Evolutionary conservation across 768 basidiomycete genomes (phyloP), one percentile per base, ranked within the genome.

Genomic region (Udeniomyces megalosporus): DNA sequence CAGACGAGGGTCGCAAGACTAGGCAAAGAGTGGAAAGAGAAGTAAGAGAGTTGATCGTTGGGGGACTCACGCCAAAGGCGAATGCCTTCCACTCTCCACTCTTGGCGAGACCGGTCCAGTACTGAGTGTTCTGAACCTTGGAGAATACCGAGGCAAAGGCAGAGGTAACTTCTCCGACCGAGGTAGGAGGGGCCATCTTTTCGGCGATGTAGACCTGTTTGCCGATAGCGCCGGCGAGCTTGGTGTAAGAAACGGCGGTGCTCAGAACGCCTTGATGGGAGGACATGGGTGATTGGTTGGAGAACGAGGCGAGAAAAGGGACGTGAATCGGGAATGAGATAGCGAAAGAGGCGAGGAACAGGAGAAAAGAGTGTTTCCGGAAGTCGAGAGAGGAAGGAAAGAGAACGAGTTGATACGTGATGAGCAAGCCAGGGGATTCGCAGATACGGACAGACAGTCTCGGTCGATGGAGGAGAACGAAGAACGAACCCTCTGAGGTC

Each of bases 181-280:
- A 78, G 17, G 76, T 78, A 15, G 88, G 89, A 12, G 86, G 87
- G 59, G 79, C 78, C 59, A 86, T 74, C 59, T 75, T 75, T 74
- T 88, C 86, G 44, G 79, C 78, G 58, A 80, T 69, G 74, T 88
- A 88, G 57, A 88, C 77, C 65, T 85, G 83, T 75, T 86, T 86
- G 57, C 80, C 69, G 53, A 93, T 68, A 70, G 90, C 88, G 57
- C 83, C 81, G 22, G 81, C 77, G 52, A 92, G 86, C 58, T 83
- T 71, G 31, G 58, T 42, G 51, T 65, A 45, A 52, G 52, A 72
- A 26, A 71, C 66, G 66, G 73, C 14, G 48, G 69, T 69, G 57
- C 69, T 66, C 44, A 67, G 62, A 67, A 70, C 86, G 75, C 76
- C 90, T 89, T 78, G 89, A 90, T 31, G 80, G 64, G 38, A 90